Conservation (phyloP, 306 rosid genomes). For the Cicer bijugum region DNA sequence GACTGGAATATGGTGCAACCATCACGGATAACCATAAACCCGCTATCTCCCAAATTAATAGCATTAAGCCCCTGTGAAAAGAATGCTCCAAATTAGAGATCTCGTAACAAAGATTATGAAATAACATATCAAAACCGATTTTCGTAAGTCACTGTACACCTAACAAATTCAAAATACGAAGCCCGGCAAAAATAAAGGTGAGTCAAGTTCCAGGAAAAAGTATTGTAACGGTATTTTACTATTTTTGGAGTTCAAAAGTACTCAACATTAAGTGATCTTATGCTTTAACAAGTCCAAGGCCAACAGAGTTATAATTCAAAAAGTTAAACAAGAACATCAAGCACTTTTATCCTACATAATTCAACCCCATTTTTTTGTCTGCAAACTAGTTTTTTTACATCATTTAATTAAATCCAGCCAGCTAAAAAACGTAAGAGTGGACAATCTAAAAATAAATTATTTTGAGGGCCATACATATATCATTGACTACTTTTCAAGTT, state of each 20-base stretch:
- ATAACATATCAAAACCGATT: constrained; percentile 26
- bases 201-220: constrained; percentile 10
- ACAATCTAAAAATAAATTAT: constrained; percentile 6
- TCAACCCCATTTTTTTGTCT: background rate
- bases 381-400: background rate
- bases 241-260: constrained; percentile 32
- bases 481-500: constrained; percentile 2
- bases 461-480: background rate
- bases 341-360: background rate
- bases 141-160: background rate
- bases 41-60: constrained; percentile 95
- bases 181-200: background rate
- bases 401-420: background rate
- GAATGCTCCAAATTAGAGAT: constrained; percentile 16
- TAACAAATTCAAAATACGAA: constrained; percentile 9
- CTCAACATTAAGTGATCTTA: background rate
- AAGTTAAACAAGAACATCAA: background rate
- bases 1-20: constrained; percentile 92
- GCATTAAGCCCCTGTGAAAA: constrained; percentile 82
- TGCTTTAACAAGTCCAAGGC: constrained; percentile 28
- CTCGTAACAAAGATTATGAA: constrained; percentile 16
- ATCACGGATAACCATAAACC: constrained; percentile 92
- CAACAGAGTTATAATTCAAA: background rate
- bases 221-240: background rate
- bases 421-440: background rate